Conservation (phyloP, 73 alveolate genomes). For the Symbiodinium pilosum region DNA sequence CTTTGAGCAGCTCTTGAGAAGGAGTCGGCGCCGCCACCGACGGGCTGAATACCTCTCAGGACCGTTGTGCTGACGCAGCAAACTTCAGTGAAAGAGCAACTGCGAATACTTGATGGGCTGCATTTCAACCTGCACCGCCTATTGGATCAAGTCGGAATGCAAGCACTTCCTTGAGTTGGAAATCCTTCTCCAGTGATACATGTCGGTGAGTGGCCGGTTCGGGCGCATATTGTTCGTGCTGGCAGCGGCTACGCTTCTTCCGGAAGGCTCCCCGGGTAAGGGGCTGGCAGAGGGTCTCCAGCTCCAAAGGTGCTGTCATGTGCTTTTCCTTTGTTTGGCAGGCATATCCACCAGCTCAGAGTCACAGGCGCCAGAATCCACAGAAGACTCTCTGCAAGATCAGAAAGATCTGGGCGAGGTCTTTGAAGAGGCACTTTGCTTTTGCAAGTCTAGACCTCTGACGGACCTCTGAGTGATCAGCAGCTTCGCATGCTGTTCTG, state of each 20-base stretch:
- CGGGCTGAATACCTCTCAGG: not conserved
- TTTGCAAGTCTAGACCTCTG: too few species aligned
- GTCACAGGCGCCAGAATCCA: not conserved
- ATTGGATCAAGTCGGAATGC: not conserved
- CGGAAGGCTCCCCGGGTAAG: not conserved
- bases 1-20: not conserved
- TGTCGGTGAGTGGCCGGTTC: not conserved
- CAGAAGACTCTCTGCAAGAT: too few species aligned
- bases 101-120: too few species aligned
- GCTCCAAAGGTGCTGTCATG: not conserved
- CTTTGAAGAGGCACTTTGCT: too few species aligned
- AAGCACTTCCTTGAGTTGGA: not conserved
- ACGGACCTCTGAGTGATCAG: too few species aligned
- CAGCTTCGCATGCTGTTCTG: too few species aligned
- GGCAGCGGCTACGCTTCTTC: not conserved
- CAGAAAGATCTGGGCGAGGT: too few species aligned
- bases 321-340: not conserved
- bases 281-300: not conserved
- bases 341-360: not conserved
- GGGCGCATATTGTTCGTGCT: not conserved
- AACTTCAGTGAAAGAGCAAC: too few species aligned
- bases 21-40: slow-evolving; percentile 2
- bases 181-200: not conserved
- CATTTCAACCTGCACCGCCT: not conserved
- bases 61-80: too few species aligned